Evolutionary conservation across 768 basidiomycete genomes (phyloP).

Genomic region (Boletus tomentosulus): DNA sequence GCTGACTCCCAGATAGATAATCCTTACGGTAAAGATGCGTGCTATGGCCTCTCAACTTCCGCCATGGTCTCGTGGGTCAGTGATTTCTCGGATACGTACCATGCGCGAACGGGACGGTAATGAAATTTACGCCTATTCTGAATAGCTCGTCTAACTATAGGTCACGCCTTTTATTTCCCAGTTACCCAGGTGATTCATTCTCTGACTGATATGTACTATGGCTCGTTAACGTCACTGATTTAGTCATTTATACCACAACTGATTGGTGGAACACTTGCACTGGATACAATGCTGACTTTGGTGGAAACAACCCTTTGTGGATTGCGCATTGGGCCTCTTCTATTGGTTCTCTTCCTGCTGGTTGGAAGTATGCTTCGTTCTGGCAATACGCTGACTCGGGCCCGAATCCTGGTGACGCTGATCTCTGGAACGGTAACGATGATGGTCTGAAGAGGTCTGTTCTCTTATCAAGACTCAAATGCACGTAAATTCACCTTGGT

Average conservation of each 20-base stretch:
- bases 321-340: constrained; percentile 50
- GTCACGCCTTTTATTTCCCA: constrained; percentile 9
- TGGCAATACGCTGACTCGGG: constrained; percentile 60
- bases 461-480: neutral
- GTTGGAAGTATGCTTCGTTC: constrained; percentile 53
- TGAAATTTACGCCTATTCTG: neutral
- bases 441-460: constrained; percentile 39
- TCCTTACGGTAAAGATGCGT: constrained; percentile 45
- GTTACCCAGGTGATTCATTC: constrained; percentile 37
- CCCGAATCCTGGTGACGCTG: constrained; percentile 53
- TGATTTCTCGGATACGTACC: constrained; percentile 60
- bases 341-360: constrained; percentile 54
- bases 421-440: constrained; percentile 52
- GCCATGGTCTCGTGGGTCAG: constrained; percentile 62
- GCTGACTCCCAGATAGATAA: constrained; percentile 37
- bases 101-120: constrained; percentile 45
- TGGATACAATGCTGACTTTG: constrained; percentile 51
- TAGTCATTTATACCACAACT: constrained; percentile 61
- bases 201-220: constrained; percentile 1
- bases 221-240: neutral
- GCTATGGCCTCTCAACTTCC: constrained; percentile 50
- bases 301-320: constrained; percentile 53
- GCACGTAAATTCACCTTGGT: neutral
- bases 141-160: neutral
- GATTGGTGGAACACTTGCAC: constrained; percentile 70